phyloP scores from a whole-genome alignment of 202 grass and related monocot species.

The Schoenoplectus tabernaemontani region DNA sequence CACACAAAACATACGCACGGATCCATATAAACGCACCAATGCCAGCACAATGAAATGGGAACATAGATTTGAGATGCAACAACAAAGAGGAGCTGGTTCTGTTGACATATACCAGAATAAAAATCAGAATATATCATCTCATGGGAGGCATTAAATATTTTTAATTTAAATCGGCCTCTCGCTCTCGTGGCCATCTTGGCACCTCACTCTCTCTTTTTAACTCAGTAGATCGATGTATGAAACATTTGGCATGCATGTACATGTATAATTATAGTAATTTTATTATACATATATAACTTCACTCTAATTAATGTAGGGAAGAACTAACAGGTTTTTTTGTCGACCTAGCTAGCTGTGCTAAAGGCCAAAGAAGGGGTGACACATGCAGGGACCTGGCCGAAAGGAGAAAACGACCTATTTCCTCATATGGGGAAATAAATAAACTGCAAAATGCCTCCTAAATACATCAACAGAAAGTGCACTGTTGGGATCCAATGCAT shows the following conservation, averaged over 20 bases:
- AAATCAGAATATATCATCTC: neutral
- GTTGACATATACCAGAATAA: neutral
- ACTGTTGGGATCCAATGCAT: no score
- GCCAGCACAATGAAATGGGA: neutral
- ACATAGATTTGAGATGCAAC: neutral
- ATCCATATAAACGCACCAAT: neutral
- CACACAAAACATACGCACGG: neutral
- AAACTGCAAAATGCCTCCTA: neutral
- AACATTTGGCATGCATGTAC: no score
- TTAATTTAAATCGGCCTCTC: neutral
- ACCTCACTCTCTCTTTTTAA: neutral
- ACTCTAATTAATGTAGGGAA: neutral
- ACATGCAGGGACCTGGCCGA: neutral
- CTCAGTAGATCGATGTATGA: no score
- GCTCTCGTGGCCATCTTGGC: conserved; percentile 3
- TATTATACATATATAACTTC: no score
- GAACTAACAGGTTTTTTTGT: neutral
- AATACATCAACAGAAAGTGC: neutral
- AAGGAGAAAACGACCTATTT: neutral
- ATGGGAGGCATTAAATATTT: neutral
- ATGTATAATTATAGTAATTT: no score
- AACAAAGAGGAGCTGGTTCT: conserved; percentile 20
- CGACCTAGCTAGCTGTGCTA: neutral
- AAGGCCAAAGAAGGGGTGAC: neutral
- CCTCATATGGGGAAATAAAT: neutral